These are phyloP conservation scores for Oryza rufipogon DNA, from an alignment of 176 grass and related monocot genomes.

Conservation along the genomic window DNA sequence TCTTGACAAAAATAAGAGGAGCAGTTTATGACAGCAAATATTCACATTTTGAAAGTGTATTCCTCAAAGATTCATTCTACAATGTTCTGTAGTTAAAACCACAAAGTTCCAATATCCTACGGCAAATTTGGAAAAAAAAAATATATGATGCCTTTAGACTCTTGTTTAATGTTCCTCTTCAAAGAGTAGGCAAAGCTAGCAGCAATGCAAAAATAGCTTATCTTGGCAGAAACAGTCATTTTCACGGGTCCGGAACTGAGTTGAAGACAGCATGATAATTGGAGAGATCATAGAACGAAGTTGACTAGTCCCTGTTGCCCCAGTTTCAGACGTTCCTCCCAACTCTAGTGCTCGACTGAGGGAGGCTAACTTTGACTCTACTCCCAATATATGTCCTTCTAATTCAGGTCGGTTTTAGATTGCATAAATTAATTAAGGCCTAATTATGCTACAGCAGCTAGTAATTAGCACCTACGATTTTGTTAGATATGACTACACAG, in stretches of 20 bases:
- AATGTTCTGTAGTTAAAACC: too few relatives aligned
- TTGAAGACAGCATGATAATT: not conserved
- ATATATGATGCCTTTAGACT: not conserved
- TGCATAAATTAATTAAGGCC: constrained; percentile 9
- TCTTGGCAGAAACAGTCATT: constrained; percentile 4
- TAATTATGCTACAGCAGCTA: not conserved
- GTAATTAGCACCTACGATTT: constrained; percentile 7
- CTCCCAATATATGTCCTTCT: not conserved
- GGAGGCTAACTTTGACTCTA: constrained; percentile 32
- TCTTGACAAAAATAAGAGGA: not conserved
- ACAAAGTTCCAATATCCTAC: too few relatives aligned
- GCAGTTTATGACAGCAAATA: too few relatives aligned
- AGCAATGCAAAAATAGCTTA: not conserved
- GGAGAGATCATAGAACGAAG: constrained; percentile 28
- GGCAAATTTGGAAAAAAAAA: not conserved
- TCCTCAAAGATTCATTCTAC: too few relatives aligned
- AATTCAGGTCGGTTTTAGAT: not conserved
- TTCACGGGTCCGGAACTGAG: constrained; percentile 1
- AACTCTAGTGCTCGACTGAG: constrained; percentile 14
- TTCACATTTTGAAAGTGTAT: too few relatives aligned
- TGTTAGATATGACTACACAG: not conserved
- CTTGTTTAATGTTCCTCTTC: not conserved
- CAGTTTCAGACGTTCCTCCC: not conserved
- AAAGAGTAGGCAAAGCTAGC: not conserved
- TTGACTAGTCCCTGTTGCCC: not conserved